Evolutionary conservation across 805 yeast species (phyloP).

Genomic region (Starmerella bacillaris): DNA sequence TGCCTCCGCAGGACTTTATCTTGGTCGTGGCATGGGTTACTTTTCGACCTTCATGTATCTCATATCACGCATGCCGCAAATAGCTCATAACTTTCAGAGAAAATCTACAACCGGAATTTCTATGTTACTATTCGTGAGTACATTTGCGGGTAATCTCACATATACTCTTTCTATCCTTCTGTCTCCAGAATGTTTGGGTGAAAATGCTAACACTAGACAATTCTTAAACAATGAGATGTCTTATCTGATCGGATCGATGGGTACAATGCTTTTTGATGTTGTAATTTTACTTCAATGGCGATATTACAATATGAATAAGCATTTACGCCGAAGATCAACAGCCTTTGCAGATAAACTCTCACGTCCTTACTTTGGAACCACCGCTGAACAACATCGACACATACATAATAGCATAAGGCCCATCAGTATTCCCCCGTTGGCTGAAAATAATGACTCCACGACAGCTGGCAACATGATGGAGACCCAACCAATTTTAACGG

Average conservation of each 20-base stretch:
- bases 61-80: slow-evolving; percentile 68
- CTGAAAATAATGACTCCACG: too few species aligned
- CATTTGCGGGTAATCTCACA: slow-evolving; percentile 57
- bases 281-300: slow-evolving; percentile 25
- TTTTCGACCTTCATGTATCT: slow-evolving; percentile 57
- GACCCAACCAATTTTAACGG: too few species aligned
- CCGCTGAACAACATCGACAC: too few species aligned
- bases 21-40: slow-evolving; percentile 53
- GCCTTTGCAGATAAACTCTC: slow-evolving; percentile 7
- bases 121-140: slow-evolving; percentile 59
- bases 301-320: slow-evolving; percentile 5
- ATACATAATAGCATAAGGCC: too few species aligned
- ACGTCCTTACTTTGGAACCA: slow-evolving; percentile 12
- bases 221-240: slow-evolving; percentile 61
- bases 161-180: slow-evolving; percentile 63
- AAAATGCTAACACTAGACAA: slow-evolving; percentile 20
- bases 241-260: slow-evolving; percentile 66
- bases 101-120: slow-evolving; percentile 80
- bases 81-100: slow-evolving; percentile 53
- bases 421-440: too few species aligned
- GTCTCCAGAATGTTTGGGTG: slow-evolving; percentile 29
- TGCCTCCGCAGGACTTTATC: slow-evolving; percentile 1
- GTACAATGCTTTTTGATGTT: slow-evolving; percentile 64
- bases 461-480: too few species aligned
- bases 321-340: slow-evolving; percentile 10